Conservation (phyloP, 1,284 basidiomycete species). For the Trametes pubescens region DNA sequence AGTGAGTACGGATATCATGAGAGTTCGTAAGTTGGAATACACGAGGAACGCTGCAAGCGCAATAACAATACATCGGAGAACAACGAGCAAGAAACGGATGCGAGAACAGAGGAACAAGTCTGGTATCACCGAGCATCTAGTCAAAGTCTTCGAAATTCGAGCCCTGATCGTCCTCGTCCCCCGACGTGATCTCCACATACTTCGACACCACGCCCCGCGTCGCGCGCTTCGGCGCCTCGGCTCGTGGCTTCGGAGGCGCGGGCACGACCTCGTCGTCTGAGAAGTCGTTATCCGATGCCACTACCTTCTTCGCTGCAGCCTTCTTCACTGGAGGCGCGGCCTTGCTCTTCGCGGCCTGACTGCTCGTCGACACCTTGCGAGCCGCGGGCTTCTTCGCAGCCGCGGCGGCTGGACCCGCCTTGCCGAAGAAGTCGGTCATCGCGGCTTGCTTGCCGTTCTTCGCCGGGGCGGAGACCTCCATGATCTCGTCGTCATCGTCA, state of each 20-base stretch:
- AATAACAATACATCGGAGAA: conserved; percentile 18
- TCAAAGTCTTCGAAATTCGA: conserved; percentile 45
- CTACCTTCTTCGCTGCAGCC: conserved; percentile 41
- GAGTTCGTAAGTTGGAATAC: conserved; percentile 17
- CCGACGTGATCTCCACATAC: conserved; percentile 51
- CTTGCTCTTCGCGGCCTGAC: conserved; percentile 46
- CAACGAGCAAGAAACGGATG: background rate
- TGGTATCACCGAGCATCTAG: conserved; percentile 21
- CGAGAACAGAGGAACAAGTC: background rate
- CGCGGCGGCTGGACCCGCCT: conserved; percentile 47
- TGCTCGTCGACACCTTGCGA: conserved; percentile 38
- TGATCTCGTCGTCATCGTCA: conserved; percentile 52
- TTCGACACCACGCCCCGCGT: conserved; percentile 47
- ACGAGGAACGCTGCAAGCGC: conserved; percentile 1
- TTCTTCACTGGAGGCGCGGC: conserved; percentile 43
- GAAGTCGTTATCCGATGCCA: conserved; percentile 47
- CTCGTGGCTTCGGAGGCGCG: conserved; percentile 38
- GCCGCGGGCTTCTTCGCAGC: conserved; percentile 37
- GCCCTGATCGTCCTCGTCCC: conserved; percentile 43
- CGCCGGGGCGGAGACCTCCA: conserved; percentile 47
- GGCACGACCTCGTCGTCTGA: conserved; percentile 35
- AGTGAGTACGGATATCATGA: conserved; percentile 18
- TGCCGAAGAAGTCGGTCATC: conserved; percentile 69
- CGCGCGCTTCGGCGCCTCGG: conserved; percentile 45
- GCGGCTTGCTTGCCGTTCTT: conserved; percentile 50